A percentile compares a stretch with the other conserved stretches of the same genome.
These are phyloP conservation scores for Candolleomyces efflorescens DNA, from an alignment of 768 basidiomycete species.

Conservation along the genomic window DNA sequence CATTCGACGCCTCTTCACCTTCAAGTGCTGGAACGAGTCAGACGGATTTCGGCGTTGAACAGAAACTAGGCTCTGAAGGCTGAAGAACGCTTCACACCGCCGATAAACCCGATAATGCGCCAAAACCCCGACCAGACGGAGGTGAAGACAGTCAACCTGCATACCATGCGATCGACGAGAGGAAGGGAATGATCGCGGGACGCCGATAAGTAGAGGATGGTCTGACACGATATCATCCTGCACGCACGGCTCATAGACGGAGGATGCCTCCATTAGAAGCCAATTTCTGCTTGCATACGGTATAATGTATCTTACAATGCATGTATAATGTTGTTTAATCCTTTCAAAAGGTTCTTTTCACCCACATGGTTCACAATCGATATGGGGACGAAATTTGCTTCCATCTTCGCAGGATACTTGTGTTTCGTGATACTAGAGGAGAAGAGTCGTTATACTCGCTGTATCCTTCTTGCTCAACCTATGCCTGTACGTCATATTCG, in stretches of 20 bases:
- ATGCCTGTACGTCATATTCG: constrained; percentile 42
- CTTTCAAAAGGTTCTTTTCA: constrained; percentile 7
- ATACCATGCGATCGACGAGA: too few relatives aligned
- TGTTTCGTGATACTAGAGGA: constrained; percentile 51
- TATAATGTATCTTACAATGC: neutral
- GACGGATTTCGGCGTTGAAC: neutral
- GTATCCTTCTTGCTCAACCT: constrained; percentile 54
- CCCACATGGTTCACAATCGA: constrained; percentile 16
- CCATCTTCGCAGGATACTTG: constrained; percentile 51
- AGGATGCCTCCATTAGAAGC: constrained; percentile 5
- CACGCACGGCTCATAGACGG: neutral
- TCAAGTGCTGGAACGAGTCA: neutral
- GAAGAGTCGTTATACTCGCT: constrained; percentile 22
- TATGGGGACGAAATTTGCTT: constrained; percentile 42
- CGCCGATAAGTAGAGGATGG: too few relatives aligned
- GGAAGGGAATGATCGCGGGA: too few relatives aligned
- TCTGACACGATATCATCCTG: neutral
- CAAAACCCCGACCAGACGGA: too few relatives aligned
- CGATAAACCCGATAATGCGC: too few relatives aligned
- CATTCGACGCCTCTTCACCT: neutral
- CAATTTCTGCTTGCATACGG: constrained; percentile 9
- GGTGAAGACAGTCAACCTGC: too few relatives aligned
- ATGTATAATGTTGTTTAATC: neutral
- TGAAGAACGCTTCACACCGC: too few relatives aligned
- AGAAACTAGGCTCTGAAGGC: neutral